Base-by-base conservation (phyloP, 2,329 filamentous ascomycete genomes). In the Exophiala oligosperma region DNA sequence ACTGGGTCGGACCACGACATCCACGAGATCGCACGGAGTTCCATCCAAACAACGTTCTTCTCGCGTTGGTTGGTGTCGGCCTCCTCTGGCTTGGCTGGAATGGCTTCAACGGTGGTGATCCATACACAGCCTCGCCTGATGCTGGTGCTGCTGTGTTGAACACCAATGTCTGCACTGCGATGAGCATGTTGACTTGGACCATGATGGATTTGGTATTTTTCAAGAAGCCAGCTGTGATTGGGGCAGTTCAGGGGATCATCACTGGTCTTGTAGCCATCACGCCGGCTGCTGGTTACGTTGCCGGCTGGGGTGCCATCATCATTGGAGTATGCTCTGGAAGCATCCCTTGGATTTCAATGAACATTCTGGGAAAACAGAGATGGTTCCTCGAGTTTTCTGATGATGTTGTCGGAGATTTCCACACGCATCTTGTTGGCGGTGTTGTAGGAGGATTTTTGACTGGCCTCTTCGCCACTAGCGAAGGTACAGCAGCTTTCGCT, bases 401-500 rank as follows among this genome's bases (percentile, higher is more conserved):
- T 67, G 81, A 86, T 66, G 74, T 79, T 8, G 75, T 83, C 43
- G 80, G 77, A 58, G 73, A 78, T 38, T 74, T 77, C 53, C 75
- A 81, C 67, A 81, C 78, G 0, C 78, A 81, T 67, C 72, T 76
- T 65, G 74, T 81, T 2, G 77, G 77, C 11, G 78, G 76, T 12
- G 14, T 85, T 65, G 77, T 77, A 2, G 75, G 79, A 32, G 84
- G 86, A 73, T 73, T 84, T 54, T 75, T 87, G 48, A 83, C 86
- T 69, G 84, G 84, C 57, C 67, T 87, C 2, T 84, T 84, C 2
- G 87, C 84, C 83, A 84, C 84, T 26, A 81, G 87, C 66, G 75
- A 79, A 50, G 79, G 79, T 14, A 76, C 72, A 52, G 74, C 74
- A 0, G 77, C 78, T 0, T 81, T 81, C 59, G 77, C 73, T 21